A percentile compares a stretch with the other conserved stretches of the same genome.
Evolutionary conservation across 208 protist genomes (phyloP).

Genomic region (Acanthamoeba rhysodes): DNA sequence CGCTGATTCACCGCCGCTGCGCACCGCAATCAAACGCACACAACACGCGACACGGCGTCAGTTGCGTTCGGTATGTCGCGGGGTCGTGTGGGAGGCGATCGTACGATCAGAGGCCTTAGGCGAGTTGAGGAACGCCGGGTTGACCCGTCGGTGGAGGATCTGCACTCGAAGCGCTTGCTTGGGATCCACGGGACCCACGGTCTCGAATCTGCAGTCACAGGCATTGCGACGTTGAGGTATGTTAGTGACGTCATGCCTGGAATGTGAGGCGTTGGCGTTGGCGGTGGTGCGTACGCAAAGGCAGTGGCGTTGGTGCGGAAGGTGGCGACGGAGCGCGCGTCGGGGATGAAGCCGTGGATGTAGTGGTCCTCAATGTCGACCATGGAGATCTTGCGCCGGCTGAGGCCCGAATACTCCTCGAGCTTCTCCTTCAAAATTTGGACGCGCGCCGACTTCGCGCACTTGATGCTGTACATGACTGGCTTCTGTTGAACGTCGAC

Average conservation of each 20-base stretch:
- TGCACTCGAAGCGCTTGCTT: conserved; percentile 48
- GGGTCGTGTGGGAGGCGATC: no score
- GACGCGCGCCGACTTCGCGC: conserved; percentile 17
- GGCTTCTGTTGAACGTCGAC: background rate
- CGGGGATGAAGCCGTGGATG: conserved; percentile 32
- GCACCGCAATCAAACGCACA: background rate
- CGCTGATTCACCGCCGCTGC: background rate
- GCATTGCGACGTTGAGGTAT: background rate
- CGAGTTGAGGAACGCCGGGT: conserved; percentile 28
- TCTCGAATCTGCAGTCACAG: background rate
- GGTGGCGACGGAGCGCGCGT: background rate
- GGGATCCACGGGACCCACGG: background rate
- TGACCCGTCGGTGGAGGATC: conserved; percentile 15
- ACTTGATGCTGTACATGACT: conserved; percentile 9
- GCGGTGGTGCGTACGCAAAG: background rate
- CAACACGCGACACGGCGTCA: no score
- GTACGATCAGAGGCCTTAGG: background rate
- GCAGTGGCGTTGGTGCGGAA: conserved; percentile 12
- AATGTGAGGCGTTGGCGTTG: background rate
- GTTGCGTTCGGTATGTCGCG: no score
- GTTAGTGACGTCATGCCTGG: background rate
- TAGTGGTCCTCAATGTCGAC: conserved; percentile 7
- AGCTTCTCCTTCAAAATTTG: conserved; percentile 36
- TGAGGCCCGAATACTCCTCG: background rate
- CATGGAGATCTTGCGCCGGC: background rate